Conservation (phyloP, 805 yeast species). For the Spencermartinsiella europaea region DNA sequence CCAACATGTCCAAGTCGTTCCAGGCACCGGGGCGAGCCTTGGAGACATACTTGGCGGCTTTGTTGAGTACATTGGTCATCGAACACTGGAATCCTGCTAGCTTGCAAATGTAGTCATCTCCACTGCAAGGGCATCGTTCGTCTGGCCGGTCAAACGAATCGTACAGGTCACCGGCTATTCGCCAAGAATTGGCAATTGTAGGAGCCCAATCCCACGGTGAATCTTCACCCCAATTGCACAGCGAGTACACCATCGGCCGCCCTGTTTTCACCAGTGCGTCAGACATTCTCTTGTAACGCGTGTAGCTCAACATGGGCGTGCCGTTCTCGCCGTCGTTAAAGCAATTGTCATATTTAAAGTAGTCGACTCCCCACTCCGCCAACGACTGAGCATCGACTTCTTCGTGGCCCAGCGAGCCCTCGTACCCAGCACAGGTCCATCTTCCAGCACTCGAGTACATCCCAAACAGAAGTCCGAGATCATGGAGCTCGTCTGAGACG, state of each 20-base stretch:
- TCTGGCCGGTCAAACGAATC: conserved; percentile 19
- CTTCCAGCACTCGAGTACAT: conserved; percentile 34
- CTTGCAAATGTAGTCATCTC: conserved; percentile 23
- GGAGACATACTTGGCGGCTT: conserved; percentile 29
- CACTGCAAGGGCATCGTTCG: conserved; percentile 30
- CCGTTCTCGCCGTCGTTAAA: conserved; percentile 30
- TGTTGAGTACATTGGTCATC: conserved; percentile 24
- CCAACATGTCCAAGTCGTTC: conserved; percentile 31
- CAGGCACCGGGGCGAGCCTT: conserved; percentile 27
- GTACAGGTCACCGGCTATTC: conserved; percentile 30
- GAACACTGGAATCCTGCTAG: conserved; percentile 29
- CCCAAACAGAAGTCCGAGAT: conserved; percentile 28
- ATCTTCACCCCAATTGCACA: conserved; percentile 34
- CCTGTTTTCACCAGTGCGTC: conserved; percentile 30
- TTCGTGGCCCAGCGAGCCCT: conserved; percentile 31
- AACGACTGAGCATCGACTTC: conserved; percentile 28
- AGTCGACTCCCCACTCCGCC: conserved; percentile 31
- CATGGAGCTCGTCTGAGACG: conserved; percentile 27
- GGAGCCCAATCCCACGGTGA: conserved; percentile 31
- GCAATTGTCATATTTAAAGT: conserved; percentile 33
- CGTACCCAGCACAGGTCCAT: conserved; percentile 31
- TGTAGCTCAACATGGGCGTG: conserved; percentile 24
- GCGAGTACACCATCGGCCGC: conserved; percentile 29
- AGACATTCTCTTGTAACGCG: conserved; percentile 29
- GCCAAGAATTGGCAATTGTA: conserved; percentile 30